Evolutionary conservation across 257 asterid species (phyloP).

Genomic region (Hygrophila difformis): DNA sequence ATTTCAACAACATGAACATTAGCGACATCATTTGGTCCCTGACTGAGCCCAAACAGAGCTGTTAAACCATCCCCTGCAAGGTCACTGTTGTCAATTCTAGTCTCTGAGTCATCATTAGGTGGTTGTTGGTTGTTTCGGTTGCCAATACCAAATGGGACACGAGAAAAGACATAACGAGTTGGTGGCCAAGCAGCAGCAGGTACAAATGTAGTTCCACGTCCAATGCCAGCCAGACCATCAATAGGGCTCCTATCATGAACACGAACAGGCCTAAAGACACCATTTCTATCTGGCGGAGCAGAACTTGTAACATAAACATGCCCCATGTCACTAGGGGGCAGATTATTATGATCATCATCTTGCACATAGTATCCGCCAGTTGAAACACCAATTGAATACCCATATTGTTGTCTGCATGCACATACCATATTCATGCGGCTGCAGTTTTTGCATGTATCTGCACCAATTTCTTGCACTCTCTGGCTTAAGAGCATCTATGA

Average conservation of each 20-base stretch:
- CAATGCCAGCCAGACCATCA: slow-evolving; percentile 96
- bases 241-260: slow-evolving; percentile 72
- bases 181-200: slow-evolving; percentile 92
- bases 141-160: slow-evolving; percentile 93
- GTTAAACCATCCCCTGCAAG: slow-evolving; percentile 88
- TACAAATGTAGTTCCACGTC: slow-evolving; percentile 77
- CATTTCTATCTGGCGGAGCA: slow-evolving; percentile 71
- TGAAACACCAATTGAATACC: slow-evolving; percentile 49
- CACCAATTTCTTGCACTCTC: slow-evolving; percentile 84
- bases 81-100: slow-evolving; percentile 62
- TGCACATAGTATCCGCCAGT: slow-evolving; percentile 60
- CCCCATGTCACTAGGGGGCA: slow-evolving; percentile 44
- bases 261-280: slow-evolving; percentile 74
- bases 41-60: slow-evolving; percentile 94
- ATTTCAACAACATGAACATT: slow-evolving; percentile 50
- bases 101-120: slow-evolving; percentile 69
- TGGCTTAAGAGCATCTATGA: slow-evolving; percentile 87
- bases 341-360: slow-evolving; percentile 56
- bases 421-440: slow-evolving; percentile 60
- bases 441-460: slow-evolving; percentile 84
- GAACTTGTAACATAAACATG: slow-evolving; percentile 61
- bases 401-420: slow-evolving; percentile 73
- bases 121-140: slow-evolving; percentile 66
- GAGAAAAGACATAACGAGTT: slow-evolving; percentile 94
- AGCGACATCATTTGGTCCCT: slow-evolving; percentile 47